Conservation (phyloP, 2,329 filamentous ascomycete genomes). For the Lachnellula willkommii region DNA sequence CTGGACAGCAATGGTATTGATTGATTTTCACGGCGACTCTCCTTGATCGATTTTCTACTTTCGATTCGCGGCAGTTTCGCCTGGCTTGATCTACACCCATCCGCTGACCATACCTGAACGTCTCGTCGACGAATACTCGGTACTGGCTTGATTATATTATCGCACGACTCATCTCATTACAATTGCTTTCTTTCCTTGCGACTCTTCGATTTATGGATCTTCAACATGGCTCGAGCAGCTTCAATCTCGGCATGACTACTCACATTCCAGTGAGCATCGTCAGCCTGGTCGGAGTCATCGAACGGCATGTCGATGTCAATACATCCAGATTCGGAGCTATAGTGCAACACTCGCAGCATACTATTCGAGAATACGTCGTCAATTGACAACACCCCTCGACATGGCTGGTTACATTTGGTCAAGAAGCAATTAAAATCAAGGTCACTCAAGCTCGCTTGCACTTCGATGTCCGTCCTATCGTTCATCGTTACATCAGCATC, state of each 20-base stretch:
- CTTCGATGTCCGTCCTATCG: constrained; percentile 10
- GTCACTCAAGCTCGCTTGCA: constrained; percentile 30
- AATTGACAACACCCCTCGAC: constrained; percentile 15
- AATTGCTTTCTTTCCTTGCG: constrained; percentile 28
- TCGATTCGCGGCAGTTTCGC: constrained; percentile 26
- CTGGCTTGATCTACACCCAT: constrained; percentile 25
- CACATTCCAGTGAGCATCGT: constrained; percentile 21
- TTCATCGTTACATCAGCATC: constrained; percentile 19
- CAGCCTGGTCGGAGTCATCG: constrained; percentile 27
- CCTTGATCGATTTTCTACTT: constrained; percentile 25
- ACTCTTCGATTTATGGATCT: constrained; percentile 30
- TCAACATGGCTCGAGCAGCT: constrained; percentile 31
- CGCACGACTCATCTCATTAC: constrained; percentile 30
- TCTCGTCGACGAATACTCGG: constrained; percentile 20
- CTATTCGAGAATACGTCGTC: constrained; percentile 12
- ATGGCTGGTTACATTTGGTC: constrained; percentile 22
- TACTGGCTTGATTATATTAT: constrained; percentile 21
- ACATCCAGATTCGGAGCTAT: constrained; percentile 24
- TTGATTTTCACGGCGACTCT: constrained; percentile 25
- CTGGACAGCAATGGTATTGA: constrained; percentile 34
- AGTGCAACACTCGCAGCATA: constrained; percentile 18
- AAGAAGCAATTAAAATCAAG: constrained; percentile 23
- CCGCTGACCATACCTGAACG: constrained; percentile 24
- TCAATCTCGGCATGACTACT: constrained; percentile 27
- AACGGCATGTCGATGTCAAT: constrained; percentile 33